Evolutionary conservation across 495 filamentous ascomycete genomes (phyloP).

Genomic region (Hypoxylon perforatum): DNA sequence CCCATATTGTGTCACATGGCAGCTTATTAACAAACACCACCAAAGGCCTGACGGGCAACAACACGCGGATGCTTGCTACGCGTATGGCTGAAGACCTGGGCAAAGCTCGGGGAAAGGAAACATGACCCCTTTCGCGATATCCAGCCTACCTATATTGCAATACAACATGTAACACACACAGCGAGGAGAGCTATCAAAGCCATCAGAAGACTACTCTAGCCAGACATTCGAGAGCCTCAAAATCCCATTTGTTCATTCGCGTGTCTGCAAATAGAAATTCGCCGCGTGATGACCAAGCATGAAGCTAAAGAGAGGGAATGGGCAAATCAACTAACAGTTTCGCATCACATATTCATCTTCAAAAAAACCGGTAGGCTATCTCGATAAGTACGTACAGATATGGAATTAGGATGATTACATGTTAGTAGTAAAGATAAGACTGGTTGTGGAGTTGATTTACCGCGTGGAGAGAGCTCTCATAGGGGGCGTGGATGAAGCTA

Average conservation of each 20-base stretch:
- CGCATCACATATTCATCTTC: background rate
- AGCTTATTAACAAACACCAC: conserved; percentile 34
- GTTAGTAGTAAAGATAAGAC: conserved; percentile 2
- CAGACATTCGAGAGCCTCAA: too few relatives aligned
- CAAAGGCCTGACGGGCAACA: conserved; percentile 28
- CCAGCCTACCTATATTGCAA: background rate
- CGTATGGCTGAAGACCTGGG: conserved; percentile 16
- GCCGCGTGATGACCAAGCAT: conserved; percentile 26
- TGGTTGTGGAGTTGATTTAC: background rate
- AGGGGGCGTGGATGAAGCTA: conserved; percentile 11
- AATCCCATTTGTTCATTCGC: conserved; percentile 2
- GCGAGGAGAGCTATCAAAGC: too few relatives aligned
- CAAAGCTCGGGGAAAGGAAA: conserved; percentile 34
- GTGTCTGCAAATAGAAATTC: conserved; percentile 33
- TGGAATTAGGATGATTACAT: conserved; percentile 18
- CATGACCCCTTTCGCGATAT: background rate
- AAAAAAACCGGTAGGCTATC: conserved; percentile 29
- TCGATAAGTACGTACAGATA: conserved; percentile 14
- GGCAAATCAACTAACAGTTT: conserved; percentile 17
- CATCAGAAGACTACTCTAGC: too few relatives aligned
- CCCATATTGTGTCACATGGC: conserved; percentile 33
- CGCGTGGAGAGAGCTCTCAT: conserved; percentile 18
- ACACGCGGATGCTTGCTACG: conserved; percentile 35
- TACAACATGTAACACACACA: background rate
- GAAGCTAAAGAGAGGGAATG: conserved; percentile 1